Percentiles rank a stretch among this genome's conserved stretches.
These are phyloP conservation scores for Quercus aquifolioides DNA, from an alignment of 306 rosid genomes.

Conservation along the genomic window DNA sequence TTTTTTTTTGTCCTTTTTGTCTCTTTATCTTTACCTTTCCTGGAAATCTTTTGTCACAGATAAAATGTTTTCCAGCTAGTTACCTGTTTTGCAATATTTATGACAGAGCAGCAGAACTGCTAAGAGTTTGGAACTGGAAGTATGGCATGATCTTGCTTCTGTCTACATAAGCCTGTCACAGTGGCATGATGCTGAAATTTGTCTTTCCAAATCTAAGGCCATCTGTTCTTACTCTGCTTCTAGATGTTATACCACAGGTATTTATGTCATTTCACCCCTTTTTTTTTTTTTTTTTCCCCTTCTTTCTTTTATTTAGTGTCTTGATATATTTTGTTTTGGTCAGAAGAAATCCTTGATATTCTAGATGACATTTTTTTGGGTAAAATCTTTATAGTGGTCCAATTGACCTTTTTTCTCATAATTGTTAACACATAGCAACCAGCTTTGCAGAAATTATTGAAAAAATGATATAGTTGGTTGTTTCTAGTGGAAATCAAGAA, in stretches of 20 bases:
- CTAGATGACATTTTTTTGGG: neutral
- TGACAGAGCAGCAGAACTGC: constrained; percentile 53
- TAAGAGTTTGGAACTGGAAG: constrained; percentile 68
- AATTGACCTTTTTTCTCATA: neutral
- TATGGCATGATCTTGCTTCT: constrained; percentile 83
- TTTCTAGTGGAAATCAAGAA: neutral
- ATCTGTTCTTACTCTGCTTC: constrained; percentile 52
- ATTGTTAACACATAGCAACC: neutral
- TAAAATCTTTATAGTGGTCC: neutral
- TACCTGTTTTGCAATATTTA: constrained; percentile 4
- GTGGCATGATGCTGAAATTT: constrained; percentile 78
- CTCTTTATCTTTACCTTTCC: neutral
- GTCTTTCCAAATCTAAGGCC: constrained; percentile 74
- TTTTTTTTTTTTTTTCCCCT: neutral
- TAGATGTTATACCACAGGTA: constrained; percentile 74
- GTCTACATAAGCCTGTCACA: constrained; percentile 60
- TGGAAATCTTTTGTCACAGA: neutral
- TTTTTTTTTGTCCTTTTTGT: neutral
- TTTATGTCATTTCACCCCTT: neutral
- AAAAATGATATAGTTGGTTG: neutral
- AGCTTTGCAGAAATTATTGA: neutral
- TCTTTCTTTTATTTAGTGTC: neutral
- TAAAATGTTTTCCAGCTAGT: constrained; percentile 11
- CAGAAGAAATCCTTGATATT: neutral
- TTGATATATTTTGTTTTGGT: neutral